Evolutionary conservation across 345 rosid species (phyloP).

Genomic region (Barbarea vulgaris): DNA sequence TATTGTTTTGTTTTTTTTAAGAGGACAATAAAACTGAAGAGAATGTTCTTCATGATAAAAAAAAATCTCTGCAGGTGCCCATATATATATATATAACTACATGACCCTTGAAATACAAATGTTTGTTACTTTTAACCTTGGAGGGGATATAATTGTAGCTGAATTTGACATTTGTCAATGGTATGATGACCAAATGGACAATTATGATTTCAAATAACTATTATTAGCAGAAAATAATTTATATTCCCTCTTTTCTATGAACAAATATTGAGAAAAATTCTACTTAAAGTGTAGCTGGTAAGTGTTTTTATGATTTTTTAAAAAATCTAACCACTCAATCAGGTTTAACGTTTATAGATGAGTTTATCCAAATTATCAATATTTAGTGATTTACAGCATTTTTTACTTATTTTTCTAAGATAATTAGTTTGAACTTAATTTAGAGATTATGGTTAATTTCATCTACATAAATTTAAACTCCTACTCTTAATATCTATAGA

Average conservation of each 20-base stretch:
- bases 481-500: background rate
- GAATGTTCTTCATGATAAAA: constrained; percentile 24
- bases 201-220: background rate
- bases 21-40: constrained; percentile 3
- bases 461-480: background rate
- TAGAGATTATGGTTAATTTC: constrained; percentile 19
- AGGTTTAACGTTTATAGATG: background rate
- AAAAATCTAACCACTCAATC: background rate
- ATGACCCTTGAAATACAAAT: background rate
- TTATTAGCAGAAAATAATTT: background rate
- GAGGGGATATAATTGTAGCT: constrained; percentile 15
- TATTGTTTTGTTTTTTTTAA: background rate
- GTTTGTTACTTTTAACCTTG: background rate
- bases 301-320: background rate
- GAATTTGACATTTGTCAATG: constrained; percentile 25
- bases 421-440: constrained; percentile 13
- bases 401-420: background rate
- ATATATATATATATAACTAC: background rate
- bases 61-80: constrained; percentile 11
- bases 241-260: background rate
- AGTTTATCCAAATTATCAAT: background rate
- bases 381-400: background rate
- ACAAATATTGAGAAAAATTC: background rate
- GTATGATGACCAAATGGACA: constrained; percentile 1
- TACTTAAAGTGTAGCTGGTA: constrained; percentile 10